Conservation (phyloP, 192 early-diverging fungal genomes). For the Martensiomyces pterosporus region DNA sequence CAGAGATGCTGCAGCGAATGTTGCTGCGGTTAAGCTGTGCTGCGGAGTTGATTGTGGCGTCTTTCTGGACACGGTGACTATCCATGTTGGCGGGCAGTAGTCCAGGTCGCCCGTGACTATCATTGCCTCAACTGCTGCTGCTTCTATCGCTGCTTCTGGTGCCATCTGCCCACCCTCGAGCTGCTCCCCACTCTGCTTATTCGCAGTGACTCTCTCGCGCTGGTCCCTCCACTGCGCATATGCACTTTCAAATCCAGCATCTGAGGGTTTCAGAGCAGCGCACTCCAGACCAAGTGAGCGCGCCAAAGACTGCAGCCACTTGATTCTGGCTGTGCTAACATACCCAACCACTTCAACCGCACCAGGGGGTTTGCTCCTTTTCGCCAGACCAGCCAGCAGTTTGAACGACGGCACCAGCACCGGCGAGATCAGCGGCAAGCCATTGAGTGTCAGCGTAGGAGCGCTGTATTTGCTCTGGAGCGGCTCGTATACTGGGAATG, state of each 20-base stretch:
- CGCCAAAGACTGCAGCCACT: slow-evolving; percentile 18
- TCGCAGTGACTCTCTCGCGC: too few species aligned
- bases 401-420: slow-evolving; percentile 4
- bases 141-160: background rate
- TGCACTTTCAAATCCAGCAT: background rate
- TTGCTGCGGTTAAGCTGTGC: background rate
- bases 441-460: slow-evolving; percentile 4
- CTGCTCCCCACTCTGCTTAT: too few species aligned
- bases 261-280: background rate
- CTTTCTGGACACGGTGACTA: slow-evolving; percentile 2
- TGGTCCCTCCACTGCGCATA: too few species aligned
- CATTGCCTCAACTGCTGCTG: background rate
- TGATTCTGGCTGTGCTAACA: slow-evolving; percentile 10
- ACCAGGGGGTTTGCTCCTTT: background rate
- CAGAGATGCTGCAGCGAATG: slow-evolving; percentile 2
- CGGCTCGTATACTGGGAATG: background rate
- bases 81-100: slow-evolving; percentile 4
- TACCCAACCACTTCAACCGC: background rate
- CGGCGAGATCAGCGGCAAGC: slow-evolving; percentile 7
- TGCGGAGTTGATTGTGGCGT: background rate
- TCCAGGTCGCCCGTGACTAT: slow-evolving; percentile 13
- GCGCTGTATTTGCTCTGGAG: background rate
- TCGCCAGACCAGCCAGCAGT: background rate
- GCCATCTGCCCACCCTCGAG: too few species aligned
- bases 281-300: slow-evolving; percentile 7